Evolutionary conservation across 106 monocot genomes (phyloP), one percentile per base, ranked within the genome.

Genomic region (Ottelia alismoides): DNA sequence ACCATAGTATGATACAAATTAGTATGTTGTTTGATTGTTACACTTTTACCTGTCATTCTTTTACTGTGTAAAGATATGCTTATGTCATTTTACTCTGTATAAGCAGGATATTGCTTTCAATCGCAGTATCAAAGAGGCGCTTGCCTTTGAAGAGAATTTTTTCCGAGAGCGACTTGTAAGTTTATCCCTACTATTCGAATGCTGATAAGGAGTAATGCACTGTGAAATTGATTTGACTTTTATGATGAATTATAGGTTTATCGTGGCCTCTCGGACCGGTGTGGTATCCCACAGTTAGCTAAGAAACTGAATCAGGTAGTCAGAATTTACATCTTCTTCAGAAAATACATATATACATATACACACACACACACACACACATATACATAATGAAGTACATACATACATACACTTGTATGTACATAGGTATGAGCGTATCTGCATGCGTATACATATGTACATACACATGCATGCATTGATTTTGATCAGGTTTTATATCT

Each of bases 221-320:
- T 20, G 10, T 49, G 19, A 17, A 49, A 11, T 49, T 20, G 4
- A 17, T 12, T 11, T 49, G 20, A 10, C 16, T 6, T 43, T 43
- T n/a, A n/a, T 43, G 40, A 43, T 43, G 40, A 7, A 43, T 16
- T 68, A 44, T 56, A 94, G 93, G 81, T 79, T 31, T 94, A 94
- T 61, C 71, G 88, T 68, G 85, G 85, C 40, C 85, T 98, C 24
- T 62, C 90, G 58, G 78, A 98, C 80, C 85, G 85, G 19, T 98
- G 85, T 64, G 96, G 96, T 31, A 60, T 98, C 57, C 82, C 82
- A 47, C 89, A 98, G 58, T 52, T 98, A 55, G 96, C 96, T 22
- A 98, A 82, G 67, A 98, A 98, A 76, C 60, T 98, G 69, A 98
- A 98, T 73, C 85, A 82, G 79, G 96, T 85, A 6, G 6, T 43